Conservation (phyloP, 345 rosid genomes). For the Sonneratia alba region DNA sequence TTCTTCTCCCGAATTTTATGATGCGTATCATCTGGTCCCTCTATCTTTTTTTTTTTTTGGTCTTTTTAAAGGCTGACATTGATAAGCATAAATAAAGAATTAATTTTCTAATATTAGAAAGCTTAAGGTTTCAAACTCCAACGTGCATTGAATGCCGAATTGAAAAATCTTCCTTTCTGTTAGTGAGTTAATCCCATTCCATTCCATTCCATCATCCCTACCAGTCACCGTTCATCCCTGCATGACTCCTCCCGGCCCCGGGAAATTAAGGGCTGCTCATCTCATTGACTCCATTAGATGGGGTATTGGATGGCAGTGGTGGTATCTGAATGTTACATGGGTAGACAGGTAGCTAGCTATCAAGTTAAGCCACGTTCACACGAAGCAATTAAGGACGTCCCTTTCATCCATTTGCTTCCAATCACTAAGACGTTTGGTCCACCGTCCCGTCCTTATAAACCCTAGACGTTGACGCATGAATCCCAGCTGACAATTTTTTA, state of each 20-base stretch:
- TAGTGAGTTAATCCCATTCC: neutral
- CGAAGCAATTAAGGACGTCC: no score
- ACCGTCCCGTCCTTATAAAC: no score
- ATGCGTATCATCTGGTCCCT: neutral
- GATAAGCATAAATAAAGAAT: neutral
- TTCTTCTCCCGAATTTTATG: neutral
- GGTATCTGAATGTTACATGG: no score
- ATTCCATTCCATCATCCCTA: no score
- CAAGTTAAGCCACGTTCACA: no score
- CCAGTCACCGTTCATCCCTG: no score
- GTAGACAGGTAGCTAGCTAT: no score
- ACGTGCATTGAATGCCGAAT: neutral
- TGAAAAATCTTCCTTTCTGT: neutral
- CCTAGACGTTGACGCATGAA: no score
- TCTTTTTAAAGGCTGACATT: neutral
- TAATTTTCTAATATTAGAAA: neutral
- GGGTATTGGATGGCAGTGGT: no score
- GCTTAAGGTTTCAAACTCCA: slow-evolving; percentile 1
- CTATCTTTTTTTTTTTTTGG: neutral
- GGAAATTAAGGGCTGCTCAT: neutral
- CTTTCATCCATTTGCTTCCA: no score
- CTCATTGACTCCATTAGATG: neutral
- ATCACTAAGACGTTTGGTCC: no score
- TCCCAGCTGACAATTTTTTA: no score
- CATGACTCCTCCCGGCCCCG: neutral